Evolutionary conservation across 2,329 filamentous ascomycete species (phyloP).

Genomic region (Pestalotiopsis sp.): DNA sequence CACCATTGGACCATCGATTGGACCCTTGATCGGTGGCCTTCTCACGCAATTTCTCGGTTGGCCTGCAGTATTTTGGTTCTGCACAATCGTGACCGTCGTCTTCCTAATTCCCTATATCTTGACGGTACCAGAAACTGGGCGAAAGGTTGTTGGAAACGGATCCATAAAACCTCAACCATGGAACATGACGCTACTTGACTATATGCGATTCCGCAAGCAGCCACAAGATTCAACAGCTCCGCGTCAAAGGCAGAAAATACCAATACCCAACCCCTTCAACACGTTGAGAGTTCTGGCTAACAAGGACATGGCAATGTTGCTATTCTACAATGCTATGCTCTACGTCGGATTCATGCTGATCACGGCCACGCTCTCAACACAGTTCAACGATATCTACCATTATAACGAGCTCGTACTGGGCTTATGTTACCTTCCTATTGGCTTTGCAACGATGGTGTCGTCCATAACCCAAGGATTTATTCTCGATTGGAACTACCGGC

Average conservation of each 20-base stretch:
- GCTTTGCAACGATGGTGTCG: constrained; percentile 51
- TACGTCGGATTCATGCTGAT: constrained; percentile 61
- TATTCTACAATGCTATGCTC: constrained; percentile 55
- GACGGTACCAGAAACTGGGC: constrained; percentile 62
- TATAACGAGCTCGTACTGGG: constrained; percentile 55
- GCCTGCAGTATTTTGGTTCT: constrained; percentile 73
- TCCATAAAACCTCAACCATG: constrained; percentile 59
- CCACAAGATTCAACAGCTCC: constrained; percentile 35
- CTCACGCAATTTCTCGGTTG: constrained; percentile 67
- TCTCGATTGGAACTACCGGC: constrained; percentile 71
- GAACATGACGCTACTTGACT: constrained; percentile 61
- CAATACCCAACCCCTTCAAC: constrained; percentile 60
- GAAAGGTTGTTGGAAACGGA: constrained; percentile 65
- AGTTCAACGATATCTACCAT: constrained; percentile 54
- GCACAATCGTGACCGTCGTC: constrained; percentile 54
- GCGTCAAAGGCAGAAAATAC: constrained; percentile 42
- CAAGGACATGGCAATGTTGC: constrained; percentile 59
- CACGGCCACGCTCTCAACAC: constrained; percentile 54
- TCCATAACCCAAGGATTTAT: constrained; percentile 59
- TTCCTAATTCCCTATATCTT: constrained; percentile 59
- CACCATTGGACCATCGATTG: constrained; percentile 57
- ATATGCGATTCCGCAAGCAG: constrained; percentile 41
- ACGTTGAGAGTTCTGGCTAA: constrained; percentile 57
- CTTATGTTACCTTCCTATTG: constrained; percentile 59
- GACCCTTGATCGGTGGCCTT: constrained; percentile 67